Evolutionary conservation across 768 basidiomycete genomes (phyloP), one percentile per base, ranked within the genome.

Genomic region (Erythrobasidium yunnanense): DNA sequence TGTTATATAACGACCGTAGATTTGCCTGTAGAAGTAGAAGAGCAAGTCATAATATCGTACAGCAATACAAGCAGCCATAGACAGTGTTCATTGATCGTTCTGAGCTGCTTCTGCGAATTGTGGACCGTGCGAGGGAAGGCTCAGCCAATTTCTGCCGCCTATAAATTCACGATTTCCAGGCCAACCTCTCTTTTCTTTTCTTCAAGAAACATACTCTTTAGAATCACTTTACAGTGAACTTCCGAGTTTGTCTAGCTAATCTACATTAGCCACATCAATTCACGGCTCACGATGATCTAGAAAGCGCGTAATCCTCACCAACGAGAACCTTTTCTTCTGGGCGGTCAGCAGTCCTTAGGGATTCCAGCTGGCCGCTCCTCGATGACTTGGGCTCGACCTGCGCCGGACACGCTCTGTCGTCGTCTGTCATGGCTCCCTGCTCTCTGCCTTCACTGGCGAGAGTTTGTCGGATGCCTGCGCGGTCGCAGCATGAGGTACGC

Each of bases 371-470:
- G 34, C 35, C 30, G 20, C 38, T 45, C 33, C 57, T 60, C 57
- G 57, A 60, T 60, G 57, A 60, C 57, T 60, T 60, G 57, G 57
- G 57, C 57, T 60, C 57, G 57, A 60, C 25, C 33, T 60, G 42
- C 57, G 57, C 57, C 57, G 47, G 57, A 25, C 27, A 60, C 42
- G 57, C 34, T 42, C 47, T 32, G 57, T 60, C 42, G 42, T 46
- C 25, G 22, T 25, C 57, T 60, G 57, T 25, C 47, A 45, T 47
- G 30, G 34, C n/a, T n/a, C n/a, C 47, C 57, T 60, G 15, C 47
- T 52, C 57, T 47, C n/a, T n/a, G n/a, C n/a, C n/a, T n/a, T n/a
- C n/a, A n/a, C n/a, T n/a, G n/a, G n/a, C n/a, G n/a, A n/a, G n/a
- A n/a, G n/a, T n/a, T n/a, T n/a, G n/a, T n/a, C n/a, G n/a, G n/a